Evolutionary conservation across 106 monocot genomes (phyloP).

Genomic region (Chionographis japonica): DNA sequence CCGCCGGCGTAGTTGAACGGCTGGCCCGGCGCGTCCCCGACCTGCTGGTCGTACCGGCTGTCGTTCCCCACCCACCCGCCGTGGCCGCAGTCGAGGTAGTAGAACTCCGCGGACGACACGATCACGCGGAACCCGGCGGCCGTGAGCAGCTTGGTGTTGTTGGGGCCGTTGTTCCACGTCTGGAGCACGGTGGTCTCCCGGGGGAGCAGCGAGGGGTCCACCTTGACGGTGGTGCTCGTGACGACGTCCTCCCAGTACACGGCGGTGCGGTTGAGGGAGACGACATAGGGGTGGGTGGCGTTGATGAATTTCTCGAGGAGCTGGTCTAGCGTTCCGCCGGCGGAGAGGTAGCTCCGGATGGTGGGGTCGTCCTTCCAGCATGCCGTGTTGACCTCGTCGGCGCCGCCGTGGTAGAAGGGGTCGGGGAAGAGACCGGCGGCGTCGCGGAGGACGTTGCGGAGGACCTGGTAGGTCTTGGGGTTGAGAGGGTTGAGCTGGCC

Average conservation of each 20-base stretch:
- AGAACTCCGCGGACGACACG: constrained; percentile 83
- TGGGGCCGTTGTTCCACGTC: constrained; percentile 87
- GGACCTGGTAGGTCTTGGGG: constrained; percentile 67
- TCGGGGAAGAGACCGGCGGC: constrained; percentile 66
- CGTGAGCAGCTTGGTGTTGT: constrained; percentile 66
- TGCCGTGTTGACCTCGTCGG: constrained; percentile 64
- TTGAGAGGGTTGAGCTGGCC: constrained; percentile 90
- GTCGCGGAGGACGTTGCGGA: constrained; percentile 55
- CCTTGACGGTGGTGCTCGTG: constrained; percentile 39
- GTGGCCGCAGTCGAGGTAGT: constrained; percentile 94
- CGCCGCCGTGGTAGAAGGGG: constrained; percentile 67
- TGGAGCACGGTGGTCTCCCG: constrained; percentile 66
- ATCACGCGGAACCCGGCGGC: constrained; percentile 71
- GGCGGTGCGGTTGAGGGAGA: constrained; percentile 56
- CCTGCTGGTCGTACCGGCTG: constrained; percentile 56
- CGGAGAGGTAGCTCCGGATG: constrained; percentile 38
- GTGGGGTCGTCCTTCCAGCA: constrained; percentile 69
- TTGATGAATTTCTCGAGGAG: constrained; percentile 68
- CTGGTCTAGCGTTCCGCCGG: constrained; percentile 44
- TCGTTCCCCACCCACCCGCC: constrained; percentile 90
- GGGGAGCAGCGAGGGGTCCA: constrained; percentile 35
- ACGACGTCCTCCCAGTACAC: constrained; percentile 93
- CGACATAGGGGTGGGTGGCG: constrained; percentile 35
- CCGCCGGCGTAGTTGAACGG: constrained; percentile 47
- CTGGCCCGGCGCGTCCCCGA: constrained; percentile 14